phyloP scores from a whole-genome alignment of 345 rosid species.

The Psidium guajava region DNA sequence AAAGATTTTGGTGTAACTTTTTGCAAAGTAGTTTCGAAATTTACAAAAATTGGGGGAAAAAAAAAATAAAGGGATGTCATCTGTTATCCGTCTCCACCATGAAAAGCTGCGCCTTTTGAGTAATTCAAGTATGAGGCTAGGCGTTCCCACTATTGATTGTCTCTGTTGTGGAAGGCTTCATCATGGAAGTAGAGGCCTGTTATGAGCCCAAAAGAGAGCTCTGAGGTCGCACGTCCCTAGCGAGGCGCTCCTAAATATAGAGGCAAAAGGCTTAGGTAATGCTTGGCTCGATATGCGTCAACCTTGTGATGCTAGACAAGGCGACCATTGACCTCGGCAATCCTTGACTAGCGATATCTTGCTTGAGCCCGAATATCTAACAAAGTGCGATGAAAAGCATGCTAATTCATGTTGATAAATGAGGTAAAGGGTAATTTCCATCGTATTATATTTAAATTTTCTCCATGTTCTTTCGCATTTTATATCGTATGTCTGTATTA shows the following conservation, averaged over 20 bases:
- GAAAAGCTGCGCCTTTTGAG: not conserved
- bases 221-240: not conserved
- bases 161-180: not conserved
- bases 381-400: not conserved
- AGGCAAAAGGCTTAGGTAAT: not conserved
- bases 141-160: not conserved
- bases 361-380: not conserved
- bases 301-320: not conserved
- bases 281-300: not conserved
- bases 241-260: not conserved
- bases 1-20: too few species aligned
- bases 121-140: not conserved
- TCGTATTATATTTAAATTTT: not conserved
- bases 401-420: not conserved
- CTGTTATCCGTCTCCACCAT: accelerated
- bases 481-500: not conserved
- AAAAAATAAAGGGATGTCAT: not conserved
- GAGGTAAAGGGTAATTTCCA: not conserved
- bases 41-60: too few species aligned
- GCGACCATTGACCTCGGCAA: not conserved
- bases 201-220: not conserved
- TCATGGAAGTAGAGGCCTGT: not conserved
- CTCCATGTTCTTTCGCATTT: not conserved
- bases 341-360: not conserved
- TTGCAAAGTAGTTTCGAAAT: not conserved